phyloP scores from a whole-genome alignment of 2,329 filamentous ascomycete genomes.

The Cercospora beticola region DNA sequence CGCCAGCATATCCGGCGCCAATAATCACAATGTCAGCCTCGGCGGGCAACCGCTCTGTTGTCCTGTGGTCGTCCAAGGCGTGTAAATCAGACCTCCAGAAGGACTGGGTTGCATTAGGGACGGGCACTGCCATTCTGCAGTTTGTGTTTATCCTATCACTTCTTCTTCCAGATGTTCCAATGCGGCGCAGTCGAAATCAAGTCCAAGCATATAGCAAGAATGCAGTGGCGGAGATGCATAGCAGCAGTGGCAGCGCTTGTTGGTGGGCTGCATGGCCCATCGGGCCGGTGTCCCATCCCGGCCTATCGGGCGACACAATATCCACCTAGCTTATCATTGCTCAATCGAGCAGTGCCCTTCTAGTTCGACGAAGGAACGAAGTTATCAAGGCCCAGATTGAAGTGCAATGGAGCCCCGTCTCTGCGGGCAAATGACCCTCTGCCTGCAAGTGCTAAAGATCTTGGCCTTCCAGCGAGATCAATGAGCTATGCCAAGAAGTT shows the following conservation, averaged over 20 bases:
- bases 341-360: neutral
- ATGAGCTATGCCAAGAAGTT: neutral
- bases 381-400: neutral
- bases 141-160: neutral
- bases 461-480: neutral
- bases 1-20: conserved; percentile 32
- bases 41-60: conserved; percentile 55
- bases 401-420: neutral
- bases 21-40: conserved; percentile 32
- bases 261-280: neutral
- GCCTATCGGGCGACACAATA: conserved; percentile 5
- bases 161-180: neutral
- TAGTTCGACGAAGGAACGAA: neutral
- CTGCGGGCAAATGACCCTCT: neutral
- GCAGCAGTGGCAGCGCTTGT: neutral
- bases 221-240: neutral
- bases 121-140: conserved; percentile 21
- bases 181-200: neutral
- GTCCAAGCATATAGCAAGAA: neutral
- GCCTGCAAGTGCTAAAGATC: neutral
- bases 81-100: conserved; percentile 49
- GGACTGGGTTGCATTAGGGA: conserved; percentile 30
- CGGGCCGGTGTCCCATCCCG: conserved; percentile 7
- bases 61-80: conserved; percentile 57
- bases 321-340: neutral